Base-by-base conservation (phyloP, 1,284 basidiomycete species). In the Ceratorhiza oryzae-sativae region DNA sequence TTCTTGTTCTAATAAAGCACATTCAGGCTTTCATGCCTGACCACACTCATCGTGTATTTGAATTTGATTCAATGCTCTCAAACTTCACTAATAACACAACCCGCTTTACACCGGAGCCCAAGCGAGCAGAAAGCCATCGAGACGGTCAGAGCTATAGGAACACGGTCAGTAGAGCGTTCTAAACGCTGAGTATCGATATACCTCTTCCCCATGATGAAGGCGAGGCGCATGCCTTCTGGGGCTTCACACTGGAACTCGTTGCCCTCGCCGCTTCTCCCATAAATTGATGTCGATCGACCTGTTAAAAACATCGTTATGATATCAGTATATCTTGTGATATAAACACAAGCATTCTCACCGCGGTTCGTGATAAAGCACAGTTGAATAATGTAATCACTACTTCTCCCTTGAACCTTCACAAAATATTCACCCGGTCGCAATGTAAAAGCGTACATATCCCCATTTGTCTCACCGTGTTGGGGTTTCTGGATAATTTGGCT, bases 131-230 rank as follows among this genome's bases (percentile, higher is more conserved):
- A 61, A 1, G 10, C 59, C 59, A 34, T 45, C 9, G 8, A 61
- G 59, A 46, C 46, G 34, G 2, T 27, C 46, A 12, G 41, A 45
- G 27, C 59, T 61, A 18, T n/a, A 25, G 6, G 20, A 10, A 25
- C 12, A 2, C 1, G 3, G 3, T 59, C 36, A 45, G 56, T 25
- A 3, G 4, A 25, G 9, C 20, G 9, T 4, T 27, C 23, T 36
- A 10, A 41, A n/a, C 36, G 32, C 18, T n/a, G 36, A 23, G 20
- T 25, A 15, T 13, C 9, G 18, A 36, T 53, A 20, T 15, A 70
- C 65, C 65, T 70, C 46, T 70, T 70, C 2, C 65, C 65, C 9
- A 30, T 20, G 18, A 70, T 56, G 39, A 42, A 70, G 10, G 34
- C 23, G 8, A 70, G 34, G 10, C 53, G 51, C 36, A 46, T 56